Evolutionary conservation across 1,139 yeast species (phyloP).

Genomic region (Groenewaldozyma auringiensis): DNA sequence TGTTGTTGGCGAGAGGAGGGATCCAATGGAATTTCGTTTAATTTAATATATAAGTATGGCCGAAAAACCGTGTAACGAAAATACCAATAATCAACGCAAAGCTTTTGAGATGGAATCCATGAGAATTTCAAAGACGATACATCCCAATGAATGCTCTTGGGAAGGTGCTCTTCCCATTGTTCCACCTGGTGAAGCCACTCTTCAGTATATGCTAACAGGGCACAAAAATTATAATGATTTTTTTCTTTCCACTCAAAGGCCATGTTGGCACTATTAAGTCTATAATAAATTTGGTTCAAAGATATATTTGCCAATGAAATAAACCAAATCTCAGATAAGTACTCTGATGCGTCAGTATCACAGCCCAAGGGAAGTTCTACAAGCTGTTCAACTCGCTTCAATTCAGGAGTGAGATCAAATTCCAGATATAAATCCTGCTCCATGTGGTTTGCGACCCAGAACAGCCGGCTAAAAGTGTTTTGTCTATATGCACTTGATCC

Average conservation of each 20-base stretch:
- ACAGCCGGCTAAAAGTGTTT: constrained; percentile 2
- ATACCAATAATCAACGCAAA: constrained; percentile 1
- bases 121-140: not conserved
- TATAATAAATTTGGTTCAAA: not conserved
- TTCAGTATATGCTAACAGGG: not conserved
- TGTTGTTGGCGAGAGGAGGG: too few species aligned
- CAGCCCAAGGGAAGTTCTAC: constrained; percentile 3
- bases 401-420: not conserved
- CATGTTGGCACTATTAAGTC: not conserved
- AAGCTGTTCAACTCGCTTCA: constrained; percentile 1
- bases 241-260: not conserved
- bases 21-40: too few species aligned
- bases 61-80: not conserved
- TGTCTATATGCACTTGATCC: not conserved
- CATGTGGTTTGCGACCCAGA: constrained; percentile 4
- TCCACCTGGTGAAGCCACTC: constrained; percentile 2
- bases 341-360: constrained; percentile 3
- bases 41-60: not conserved
- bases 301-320: constrained; percentile 1
- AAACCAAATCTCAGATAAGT: constrained; percentile 1
- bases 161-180: constrained; percentile 4
- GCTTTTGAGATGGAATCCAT: not conserved
- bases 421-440: constrained; percentile 2
- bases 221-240: not conserved
- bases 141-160: not conserved